Evolutionary conservation across 2,329 filamentous ascomycete genomes (phyloP), one percentile per base, ranked within the genome.

Genomic region (Cercospora sp.): DNA sequence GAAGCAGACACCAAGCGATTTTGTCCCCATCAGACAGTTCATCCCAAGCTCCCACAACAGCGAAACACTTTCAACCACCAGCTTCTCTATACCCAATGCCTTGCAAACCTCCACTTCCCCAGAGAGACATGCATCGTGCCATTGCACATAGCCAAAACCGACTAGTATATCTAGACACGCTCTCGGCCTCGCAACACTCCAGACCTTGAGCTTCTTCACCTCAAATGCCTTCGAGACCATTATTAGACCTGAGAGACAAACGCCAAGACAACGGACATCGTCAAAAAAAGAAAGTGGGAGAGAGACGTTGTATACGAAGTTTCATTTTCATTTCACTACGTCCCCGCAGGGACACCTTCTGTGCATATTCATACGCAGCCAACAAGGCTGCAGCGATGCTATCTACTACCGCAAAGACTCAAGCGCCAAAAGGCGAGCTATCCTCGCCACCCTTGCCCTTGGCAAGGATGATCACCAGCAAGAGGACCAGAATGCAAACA

Each of bases 391-490:
- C 53, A 57, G 26, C 28, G 23, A 8, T 2, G 1, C 30, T 39
- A 12, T 20, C 9, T 36, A 12, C 16, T 12, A 1, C 55, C 5
- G 6, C 12, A 1, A 16, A 23, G n/a, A 3, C 13, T 9, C 9
- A 59, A 59, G 28, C 55, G 18, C 20, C 26, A 42, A 67, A 45
- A 23, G 66, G 62, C 36, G 62, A 59, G 58, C 62, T 31, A 20
- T 58, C 20, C 20, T 57, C 45, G 39, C 53, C 31, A 26, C 28
- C 48, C 12, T 60, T 30, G 5, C 65, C 65, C 26, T 67, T 42
- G 36, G 20, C 60, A 20, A 60, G 36, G 8, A 42, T 57, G 33
- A 65, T 58, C 45, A 67, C 62, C 36, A 67, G 31, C 42, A 61
- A 59, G 31, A 67, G 7, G 13, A 48, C 62, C n/a, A 65, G 20